These are phyloP conservation scores for Botryosphaeria agaves DNA, from an alignment of 2,329 filamentous ascomycete species.

Conservation along the genomic window DNA sequence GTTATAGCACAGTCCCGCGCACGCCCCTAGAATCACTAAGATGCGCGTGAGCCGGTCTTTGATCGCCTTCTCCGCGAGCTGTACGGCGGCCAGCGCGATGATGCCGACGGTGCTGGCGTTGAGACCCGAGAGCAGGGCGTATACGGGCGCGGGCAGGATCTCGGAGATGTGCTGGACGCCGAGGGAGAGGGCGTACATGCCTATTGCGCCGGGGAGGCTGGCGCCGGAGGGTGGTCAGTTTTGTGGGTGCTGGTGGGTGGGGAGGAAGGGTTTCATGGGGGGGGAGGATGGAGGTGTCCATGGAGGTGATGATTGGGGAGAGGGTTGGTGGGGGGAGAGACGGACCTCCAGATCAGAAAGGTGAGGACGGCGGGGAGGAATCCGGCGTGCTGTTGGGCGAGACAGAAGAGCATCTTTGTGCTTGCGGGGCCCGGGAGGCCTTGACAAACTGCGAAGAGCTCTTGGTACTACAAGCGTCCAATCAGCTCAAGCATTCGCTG, in stretches of 20 bases:
- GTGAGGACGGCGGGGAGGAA: slow-evolving; percentile 38
- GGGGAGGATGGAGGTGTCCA: slow-evolving; percentile 1
- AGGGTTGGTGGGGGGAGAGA: background rate
- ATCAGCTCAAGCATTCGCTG: background rate
- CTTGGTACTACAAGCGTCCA: slow-evolving; percentile 39
- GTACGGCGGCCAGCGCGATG: slow-evolving; percentile 50
- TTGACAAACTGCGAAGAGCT: slow-evolving; percentile 53
- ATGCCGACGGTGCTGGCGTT: slow-evolving; percentile 59
- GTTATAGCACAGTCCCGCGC: slow-evolving; percentile 52
- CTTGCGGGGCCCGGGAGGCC: slow-evolving; percentile 49
- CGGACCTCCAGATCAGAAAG: slow-evolving; percentile 47
- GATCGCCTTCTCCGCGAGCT: slow-evolving; percentile 48
- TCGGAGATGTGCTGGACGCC: slow-evolving; percentile 44
- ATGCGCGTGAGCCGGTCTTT: slow-evolving; percentile 45
- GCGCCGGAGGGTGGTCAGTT: too few relatives aligned
- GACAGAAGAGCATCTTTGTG: slow-evolving; percentile 56
- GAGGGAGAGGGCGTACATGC: slow-evolving; percentile 50
- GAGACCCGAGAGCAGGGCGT: slow-evolving; percentile 52
- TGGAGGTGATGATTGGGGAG: slow-evolving; percentile 3
- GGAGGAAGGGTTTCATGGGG: background rate
- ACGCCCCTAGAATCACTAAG: slow-evolving; percentile 44
- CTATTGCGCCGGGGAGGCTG: slow-evolving; percentile 50
- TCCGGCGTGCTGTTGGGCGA: slow-evolving; percentile 46
- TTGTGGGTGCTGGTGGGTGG: too few relatives aligned
- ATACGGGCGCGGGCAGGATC: slow-evolving; percentile 42